Conservation (phyloP, 208 protist genomes). For the Novymonas esmeraldas region DNA sequence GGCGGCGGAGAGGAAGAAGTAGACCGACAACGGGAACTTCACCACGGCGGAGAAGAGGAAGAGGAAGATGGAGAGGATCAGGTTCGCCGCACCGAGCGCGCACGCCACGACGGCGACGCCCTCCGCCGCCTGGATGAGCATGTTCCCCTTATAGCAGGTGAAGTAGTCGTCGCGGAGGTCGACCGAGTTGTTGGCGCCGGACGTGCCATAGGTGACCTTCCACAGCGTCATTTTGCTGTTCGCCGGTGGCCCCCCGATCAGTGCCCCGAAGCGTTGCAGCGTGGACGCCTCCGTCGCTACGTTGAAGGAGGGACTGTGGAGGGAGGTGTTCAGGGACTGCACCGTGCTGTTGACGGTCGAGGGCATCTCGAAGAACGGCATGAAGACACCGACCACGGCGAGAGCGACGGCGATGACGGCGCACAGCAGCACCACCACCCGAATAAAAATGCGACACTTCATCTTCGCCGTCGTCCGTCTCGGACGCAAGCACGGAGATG, state of each 20-base stretch:
- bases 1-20: conserved; percentile 34
- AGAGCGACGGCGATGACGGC: conserved; percentile 14
- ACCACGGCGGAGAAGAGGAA: conserved; percentile 41
- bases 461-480: neutral
- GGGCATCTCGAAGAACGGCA: conserved; percentile 25
- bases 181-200: neutral
- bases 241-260: conserved; percentile 15
- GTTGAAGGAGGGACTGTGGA: conserved; percentile 10
- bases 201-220: conserved; percentile 19
- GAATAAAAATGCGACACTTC: conserved; percentile 14
- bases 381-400: conserved; percentile 22
- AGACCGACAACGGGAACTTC: conserved; percentile 37
- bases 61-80: conserved; percentile 43
- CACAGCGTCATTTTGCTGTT: conserved; percentile 35
- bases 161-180: conserved; percentile 46
- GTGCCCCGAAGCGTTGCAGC: conserved; percentile 17
- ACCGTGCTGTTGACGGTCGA: neutral
- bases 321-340: conserved; percentile 1
- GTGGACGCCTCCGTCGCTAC: neutral
- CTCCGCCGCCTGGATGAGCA: conserved; percentile 55
- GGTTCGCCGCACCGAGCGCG: conserved; percentile 38
- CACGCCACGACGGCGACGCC: conserved; percentile 44
- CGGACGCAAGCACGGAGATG: neutral
- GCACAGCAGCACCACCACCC: conserved; percentile 19
- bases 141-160: conserved; percentile 41